Base-by-base conservation (phyloP, 1,139 yeast genomes). In the Yamadazyma kanchanaburiensis region DNA sequence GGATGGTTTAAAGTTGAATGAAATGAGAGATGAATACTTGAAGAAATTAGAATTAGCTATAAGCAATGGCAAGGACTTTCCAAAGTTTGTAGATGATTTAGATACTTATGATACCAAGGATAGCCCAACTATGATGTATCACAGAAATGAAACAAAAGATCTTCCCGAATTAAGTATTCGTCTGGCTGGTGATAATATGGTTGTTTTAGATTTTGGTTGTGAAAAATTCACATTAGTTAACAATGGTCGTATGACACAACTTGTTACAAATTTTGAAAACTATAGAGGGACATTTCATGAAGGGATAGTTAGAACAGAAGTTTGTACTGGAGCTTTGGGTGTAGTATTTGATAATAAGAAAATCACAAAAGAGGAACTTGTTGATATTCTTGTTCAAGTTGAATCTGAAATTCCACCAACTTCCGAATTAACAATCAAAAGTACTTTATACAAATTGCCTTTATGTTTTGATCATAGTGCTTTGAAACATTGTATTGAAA, bases 111-210 rank as follows among this genome's bases (percentile, higher is more conserved):
- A 49, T 17, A 22, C 30, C 4, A 24, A 20, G 7, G 24, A 34
- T 5, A 17, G 8, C 13, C 12, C 23, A 12, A 43, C 48, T 9
- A 37, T 53, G 17, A 38, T 58, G 22, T 29, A 40, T 21, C 29
- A 32, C 15, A 21, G 45, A 18, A 21, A 20, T 4, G 23, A 27
- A 12, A 28, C 41, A 2, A 19, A 22, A 3, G 24, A 26, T 2
- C 31, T 40, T 13, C 43, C 44, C 10, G 41, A 38, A 17, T 44
- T 52, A 10, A 40, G 50, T 6, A 42, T 54, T 19, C 43, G 64
- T 32, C 64, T 58, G 33, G 60, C 54, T 8, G 65, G 65, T 25
- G 65, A 59, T 32, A 40, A 45, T 5, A 53, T 58, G 61, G 33
- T 59, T 12, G 34, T 57, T 10, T 40, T 55, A 32, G 65, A 59